Base-by-base conservation (phyloP, 345 rosid species). In the Ceriops zippeliana region DNA sequence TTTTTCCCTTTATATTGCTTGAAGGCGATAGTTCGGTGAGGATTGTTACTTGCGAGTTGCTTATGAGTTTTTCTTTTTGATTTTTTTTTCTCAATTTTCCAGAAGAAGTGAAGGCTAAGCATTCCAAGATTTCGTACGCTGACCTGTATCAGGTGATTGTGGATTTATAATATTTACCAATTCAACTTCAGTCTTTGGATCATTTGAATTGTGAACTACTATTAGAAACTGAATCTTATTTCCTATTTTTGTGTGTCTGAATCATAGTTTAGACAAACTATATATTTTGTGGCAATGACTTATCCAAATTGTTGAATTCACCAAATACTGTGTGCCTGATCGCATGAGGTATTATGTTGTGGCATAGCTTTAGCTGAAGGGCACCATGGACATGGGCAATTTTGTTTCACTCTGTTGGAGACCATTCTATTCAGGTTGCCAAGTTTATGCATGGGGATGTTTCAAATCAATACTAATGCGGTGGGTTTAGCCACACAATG, bases 81-180 rank as follows among this genome's bases (percentile, higher is more conserved):
- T 27, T 62, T 65, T 66, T 54, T 21, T 54, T 34, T 13, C 21
- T 6, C 16, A 21, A 46, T 38, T 38, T 38, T 38, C 16, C 84
- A 93, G 98, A 91, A 80, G 86, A 78, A 30, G 90, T 93, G 82
- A 93, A 89, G 80, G 83, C 85, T 68, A 89, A 88, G 65, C 83
- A 86, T 80, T 92, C 89, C 0, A 93, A 86, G 76, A 84, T 93
- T 69, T 82, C 97, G 0, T 88, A 91, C 58, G 97, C 97, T 3
- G 97, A 93, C 65, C 71, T 88, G 5, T 88, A 81, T 74, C 87
- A 88, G 87, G 90, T 86, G 65, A 69, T 69, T 70, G 5, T 20
- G 22, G n/a, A 56, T 64, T 73, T 32, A 37, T 60, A 6, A 49
- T 60, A 7, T 42, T 42, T 11, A 3, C 10, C 10, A 17, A 56